A percentile compares a stretch with the other conserved stretches of the same genome.
These are phyloP conservation scores for Chamaenerion angustifolium DNA, from an alignment of 345 rosid genomes.

Conservation along the genomic window DNA sequence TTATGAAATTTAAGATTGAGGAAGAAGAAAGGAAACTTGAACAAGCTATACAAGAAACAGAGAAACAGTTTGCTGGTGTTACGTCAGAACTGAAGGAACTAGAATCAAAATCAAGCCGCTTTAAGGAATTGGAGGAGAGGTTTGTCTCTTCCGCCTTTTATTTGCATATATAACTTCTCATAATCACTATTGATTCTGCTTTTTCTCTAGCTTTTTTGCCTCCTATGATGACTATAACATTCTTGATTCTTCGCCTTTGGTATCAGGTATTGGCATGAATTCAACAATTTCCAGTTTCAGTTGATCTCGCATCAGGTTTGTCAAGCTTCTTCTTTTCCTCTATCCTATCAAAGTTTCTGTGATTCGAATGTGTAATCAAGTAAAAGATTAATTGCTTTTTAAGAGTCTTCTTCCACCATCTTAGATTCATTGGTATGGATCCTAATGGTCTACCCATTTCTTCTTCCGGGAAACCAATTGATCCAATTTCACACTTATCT, in stretches of 20 bases:
- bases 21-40: conserved; percentile 90
- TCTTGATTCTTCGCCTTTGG: conserved; percentile 10
- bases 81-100: conserved; percentile 66
- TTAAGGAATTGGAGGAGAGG: conserved; percentile 91
- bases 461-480: too few species aligned
- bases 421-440: too few species aligned
- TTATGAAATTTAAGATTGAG: conserved; percentile 44
- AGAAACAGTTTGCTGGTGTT: conserved; percentile 58
- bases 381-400: too few species aligned
- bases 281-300: conserved; percentile 92
- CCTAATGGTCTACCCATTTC: too few species aligned
- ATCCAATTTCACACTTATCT: too few species aligned
- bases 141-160: conserved; percentile 17
- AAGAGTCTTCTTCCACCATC: neutral
- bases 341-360: conserved; percentile 11
- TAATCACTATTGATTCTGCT: too few species aligned
- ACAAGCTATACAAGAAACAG: conserved; percentile 70
- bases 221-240: neutral
- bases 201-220: too few species aligned
- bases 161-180: neutral
- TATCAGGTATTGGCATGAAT: conserved; percentile 95
- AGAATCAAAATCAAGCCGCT: conserved; percentile 63
- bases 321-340: too few species aligned
- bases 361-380: too few species aligned
- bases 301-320: conserved; percentile 82